Evolutionary conservation across 768 basidiomycete genomes (phyloP).

Genomic region (Leccinum broughii): DNA sequence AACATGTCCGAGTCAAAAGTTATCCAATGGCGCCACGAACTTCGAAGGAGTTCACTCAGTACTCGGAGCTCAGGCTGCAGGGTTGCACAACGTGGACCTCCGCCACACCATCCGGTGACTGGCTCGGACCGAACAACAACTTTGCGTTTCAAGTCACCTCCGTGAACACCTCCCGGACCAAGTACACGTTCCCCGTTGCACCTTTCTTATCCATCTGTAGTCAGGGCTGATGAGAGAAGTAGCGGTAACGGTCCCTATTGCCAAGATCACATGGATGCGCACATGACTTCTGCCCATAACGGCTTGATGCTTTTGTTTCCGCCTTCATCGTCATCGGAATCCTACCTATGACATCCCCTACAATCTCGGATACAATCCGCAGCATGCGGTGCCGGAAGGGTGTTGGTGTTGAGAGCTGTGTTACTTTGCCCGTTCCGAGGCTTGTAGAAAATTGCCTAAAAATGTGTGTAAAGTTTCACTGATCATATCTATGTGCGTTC

Average conservation of each 20-base stretch:
- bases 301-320: not conserved
- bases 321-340: not conserved
- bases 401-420: not conserved
- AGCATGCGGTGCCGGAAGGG: not conserved
- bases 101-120: not conserved
- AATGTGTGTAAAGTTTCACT: not conserved
- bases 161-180: not conserved
- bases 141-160: not conserved
- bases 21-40: not conserved
- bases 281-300: not conserved
- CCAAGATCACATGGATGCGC: not conserved
- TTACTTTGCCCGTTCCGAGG: not conserved
- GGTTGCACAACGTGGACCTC: not conserved
- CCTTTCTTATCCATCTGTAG: not conserved
- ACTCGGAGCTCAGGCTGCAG: not conserved
- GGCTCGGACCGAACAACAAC: not conserved
- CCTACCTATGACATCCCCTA: not conserved
- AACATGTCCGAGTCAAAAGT: not conserved
- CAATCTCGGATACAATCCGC: not conserved
- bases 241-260: not conserved
- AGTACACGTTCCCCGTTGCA: not conserved
- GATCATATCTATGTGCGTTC: not conserved
- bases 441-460: not conserved
- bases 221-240: not conserved
- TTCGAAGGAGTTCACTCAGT: not conserved